Evolutionary conservation across 257 asterid genomes (phyloP).

Genomic region (Plectranthus barbatus): DNA sequence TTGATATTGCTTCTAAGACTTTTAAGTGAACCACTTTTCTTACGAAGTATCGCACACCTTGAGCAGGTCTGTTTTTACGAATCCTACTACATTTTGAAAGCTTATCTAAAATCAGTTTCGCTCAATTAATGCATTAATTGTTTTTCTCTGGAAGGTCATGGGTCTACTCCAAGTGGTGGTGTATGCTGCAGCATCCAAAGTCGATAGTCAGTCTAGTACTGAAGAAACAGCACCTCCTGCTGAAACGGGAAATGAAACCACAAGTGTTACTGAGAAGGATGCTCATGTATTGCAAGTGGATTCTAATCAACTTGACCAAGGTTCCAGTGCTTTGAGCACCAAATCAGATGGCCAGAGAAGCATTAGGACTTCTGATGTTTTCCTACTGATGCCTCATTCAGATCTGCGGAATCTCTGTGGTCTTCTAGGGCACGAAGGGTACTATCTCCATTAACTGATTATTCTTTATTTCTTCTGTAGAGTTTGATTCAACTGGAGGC

Average conservation of each 20-base stretch:
- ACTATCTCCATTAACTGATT: slow-evolving; percentile 13
- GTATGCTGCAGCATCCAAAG: slow-evolving; percentile 78
- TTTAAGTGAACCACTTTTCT: slow-evolving; percentile 72
- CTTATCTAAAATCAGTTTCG: slow-evolving; percentile 11
- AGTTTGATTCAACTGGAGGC: neutral
- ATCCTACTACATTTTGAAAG: neutral
- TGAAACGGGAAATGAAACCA: slow-evolving; percentile 38
- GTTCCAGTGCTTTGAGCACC: slow-evolving; percentile 27
- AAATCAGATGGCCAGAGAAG: slow-evolving; percentile 45
- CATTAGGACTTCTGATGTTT: slow-evolving; percentile 35
- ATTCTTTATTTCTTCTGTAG: slow-evolving; percentile 8
- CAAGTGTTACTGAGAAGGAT: slow-evolving; percentile 32
- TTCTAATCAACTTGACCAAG: slow-evolving; percentile 37
- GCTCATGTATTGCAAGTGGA: slow-evolving; percentile 28
- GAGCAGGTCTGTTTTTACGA: slow-evolving; percentile 81
- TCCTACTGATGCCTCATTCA: slow-evolving; percentile 64
- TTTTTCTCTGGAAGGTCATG: slow-evolving; percentile 57
- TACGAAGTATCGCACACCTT: slow-evolving; percentile 81
- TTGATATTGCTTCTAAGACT: slow-evolving; percentile 78
- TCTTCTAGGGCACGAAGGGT: slow-evolving; percentile 98
- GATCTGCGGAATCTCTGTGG: slow-evolving; percentile 77
- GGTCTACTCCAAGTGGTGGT: slow-evolving; percentile 87
- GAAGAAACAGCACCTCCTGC: slow-evolving; percentile 42
- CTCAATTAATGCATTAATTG: neutral
- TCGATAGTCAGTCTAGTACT: slow-evolving; percentile 41